These are phyloP conservation scores for Macadamia tetraphylla DNA, from an alignment of 164 flowering plant genomes.

Conservation along the genomic window DNA sequence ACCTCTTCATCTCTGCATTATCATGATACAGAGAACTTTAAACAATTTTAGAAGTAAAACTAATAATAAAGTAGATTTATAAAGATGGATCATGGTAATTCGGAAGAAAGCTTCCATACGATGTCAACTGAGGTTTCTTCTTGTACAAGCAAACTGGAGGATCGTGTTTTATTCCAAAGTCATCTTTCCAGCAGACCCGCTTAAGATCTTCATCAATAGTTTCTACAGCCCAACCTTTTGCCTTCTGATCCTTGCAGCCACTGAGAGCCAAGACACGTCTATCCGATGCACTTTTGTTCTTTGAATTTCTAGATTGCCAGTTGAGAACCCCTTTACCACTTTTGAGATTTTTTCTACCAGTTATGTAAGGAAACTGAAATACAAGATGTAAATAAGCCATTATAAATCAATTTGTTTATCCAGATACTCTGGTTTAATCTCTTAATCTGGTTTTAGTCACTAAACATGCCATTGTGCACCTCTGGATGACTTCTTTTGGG, in stretches of 20 bases:
- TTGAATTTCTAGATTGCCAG: constrained; percentile 9
- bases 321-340: constrained; percentile 1
- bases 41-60: not conserved
- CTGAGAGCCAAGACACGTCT: constrained; percentile 31
- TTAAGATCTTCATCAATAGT: constrained; percentile 34
- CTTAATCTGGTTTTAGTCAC: no score
- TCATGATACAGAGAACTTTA: not conserved
- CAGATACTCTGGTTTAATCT: no score
- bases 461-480: not conserved
- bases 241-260: constrained; percentile 44
- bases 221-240: constrained; percentile 49
- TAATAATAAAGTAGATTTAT: not conserved
- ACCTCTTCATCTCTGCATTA: constrained; percentile 40
- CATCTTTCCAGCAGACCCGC: constrained; percentile 68
- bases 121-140: constrained; percentile 25
- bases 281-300: constrained; percentile 9
- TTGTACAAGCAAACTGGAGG: constrained; percentile 53
- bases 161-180: constrained; percentile 18
- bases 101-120: constrained; percentile 29
- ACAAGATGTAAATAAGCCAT: not conserved
- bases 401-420: not conserved
- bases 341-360: constrained; percentile 13
- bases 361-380: constrained; percentile 50
- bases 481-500: not conserved
- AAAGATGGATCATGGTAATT: constrained; percentile 6